Base-by-base conservation (phyloP, 1,284 basidiomycete genomes). In the Coniophora puteana region DNA sequence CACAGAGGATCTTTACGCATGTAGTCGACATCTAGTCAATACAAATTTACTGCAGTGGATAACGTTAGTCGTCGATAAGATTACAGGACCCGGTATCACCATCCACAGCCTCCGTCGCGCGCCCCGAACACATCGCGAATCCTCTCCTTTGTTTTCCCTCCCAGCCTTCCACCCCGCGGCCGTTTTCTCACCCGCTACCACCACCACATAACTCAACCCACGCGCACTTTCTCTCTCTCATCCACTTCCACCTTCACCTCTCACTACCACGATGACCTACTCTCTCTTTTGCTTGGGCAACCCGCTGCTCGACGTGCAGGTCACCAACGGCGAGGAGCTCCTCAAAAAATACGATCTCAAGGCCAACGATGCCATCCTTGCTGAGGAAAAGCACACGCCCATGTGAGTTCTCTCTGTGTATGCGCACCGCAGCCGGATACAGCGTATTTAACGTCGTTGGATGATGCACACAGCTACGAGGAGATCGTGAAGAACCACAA, bases 291-390 rank as follows among this genome's bases (percentile, higher is more conserved):
- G 80, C 68, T 69, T 94, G 67, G 91, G 91, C 30, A 93, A 93
- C 67, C 91, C 91, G 53, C 72, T 94, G 63, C 83, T 94, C 47
- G 91, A 94, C 63, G 84, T 93, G 67, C 89, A 92, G 65, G 89
- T 92, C 54, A 80, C 69, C 47, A 74, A 92, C 51, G 92, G 89
- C 41, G 88, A 94, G 61, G 72, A 72, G 34, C 77, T 98, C 46
- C 75, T 99, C 43, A 72, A 87, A 55, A 98, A 97, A 68, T 99
- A 99, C 66, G 78, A 68, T 48, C 80, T 99, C 61, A 93, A 93
- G 65, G 71, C 93, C 40, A 97, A 99, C 74, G 93, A 99, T 63
- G 95, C 96, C 41, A 94, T 98, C 63, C 81, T 98, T 44, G 96
- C 93, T 18, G 89, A 88, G 54, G 84, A 86, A 44, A 89, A 93